A percentile compares a stretch with the other conserved stretches of the same genome.
These are phyloP conservation scores for Termitomyces sp. DNA, from an alignment of 768 basidiomycete species.

Conservation along the genomic window DNA sequence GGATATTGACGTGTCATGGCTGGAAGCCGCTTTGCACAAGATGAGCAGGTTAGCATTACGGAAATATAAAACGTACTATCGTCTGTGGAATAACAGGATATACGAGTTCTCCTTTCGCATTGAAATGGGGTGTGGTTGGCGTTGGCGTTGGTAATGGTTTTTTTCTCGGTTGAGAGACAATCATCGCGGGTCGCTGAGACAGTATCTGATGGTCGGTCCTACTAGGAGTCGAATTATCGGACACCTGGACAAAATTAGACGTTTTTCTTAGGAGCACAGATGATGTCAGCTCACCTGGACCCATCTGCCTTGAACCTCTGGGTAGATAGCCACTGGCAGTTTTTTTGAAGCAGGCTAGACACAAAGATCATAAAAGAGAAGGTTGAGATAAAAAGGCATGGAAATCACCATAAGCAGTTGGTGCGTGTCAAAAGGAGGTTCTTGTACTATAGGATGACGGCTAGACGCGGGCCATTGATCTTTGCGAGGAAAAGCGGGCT, in stretches of 20 bases:
- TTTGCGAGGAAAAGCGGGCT: neutral
- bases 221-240: neutral
- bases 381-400: neutral
- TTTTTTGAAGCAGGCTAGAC: neutral
- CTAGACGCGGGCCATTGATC: neutral
- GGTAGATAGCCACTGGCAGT: neutral
- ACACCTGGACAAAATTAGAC: neutral
- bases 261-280: neutral
- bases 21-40: neutral
- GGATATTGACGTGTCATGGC: neutral
- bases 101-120: constrained; percentile 13
- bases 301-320: neutral
- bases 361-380: neutral
- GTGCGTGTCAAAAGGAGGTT: neutral
- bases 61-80: neutral
- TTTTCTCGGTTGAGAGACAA: neutral
- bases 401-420: neutral
- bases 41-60: neutral
- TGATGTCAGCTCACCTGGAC: constrained; percentile 1
- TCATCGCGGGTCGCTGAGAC: neutral
- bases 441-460: neutral
- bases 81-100: neutral
- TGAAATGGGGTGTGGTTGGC: constrained; percentile 13
- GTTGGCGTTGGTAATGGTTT: neutral
- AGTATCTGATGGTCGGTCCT: neutral